phyloP scores from a whole-genome alignment of 306 rosid species.

The Mimosa pudica region DNA sequence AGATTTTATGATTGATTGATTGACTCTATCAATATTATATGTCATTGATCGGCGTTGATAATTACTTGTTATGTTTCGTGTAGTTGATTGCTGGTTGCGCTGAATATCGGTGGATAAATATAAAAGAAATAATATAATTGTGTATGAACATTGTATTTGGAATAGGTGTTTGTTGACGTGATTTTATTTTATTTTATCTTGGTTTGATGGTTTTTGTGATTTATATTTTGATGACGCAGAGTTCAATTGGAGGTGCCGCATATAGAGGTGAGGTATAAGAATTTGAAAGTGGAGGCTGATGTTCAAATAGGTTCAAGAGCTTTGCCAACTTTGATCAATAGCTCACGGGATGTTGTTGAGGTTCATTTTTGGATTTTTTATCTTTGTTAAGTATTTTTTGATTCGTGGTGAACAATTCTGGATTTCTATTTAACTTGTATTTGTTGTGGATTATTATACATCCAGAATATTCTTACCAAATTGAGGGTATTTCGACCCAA shows the following conservation, averaged over 20 bases:
- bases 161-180: no score
- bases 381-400: neutral
- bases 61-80: no score
- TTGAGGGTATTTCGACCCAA: slow-evolving; percentile 51
- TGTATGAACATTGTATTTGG: no score
- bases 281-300: slow-evolving; percentile 61
- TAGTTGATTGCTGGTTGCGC: no score
- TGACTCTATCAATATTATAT: no score
- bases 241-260: slow-evolving; percentile 69
- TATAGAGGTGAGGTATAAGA: slow-evolving; percentile 61
- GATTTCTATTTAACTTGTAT: slow-evolving; percentile 10
- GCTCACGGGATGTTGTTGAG: slow-evolving; percentile 55
- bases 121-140: no score
- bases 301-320: slow-evolving; percentile 73
- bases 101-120: no score
- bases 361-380: slow-evolving; percentile 31
- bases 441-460: neutral
- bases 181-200: neutral
- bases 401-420: neutral
- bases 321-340: slow-evolving; percentile 69
- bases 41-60: no score
- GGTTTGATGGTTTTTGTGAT: neutral
- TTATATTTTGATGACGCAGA: slow-evolving; percentile 37
- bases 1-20: no score
- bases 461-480: slow-evolving; percentile 51